Conservation (phyloP, 1,284 basidiomycete genomes). For the Amylostereum chailletii region DNA sequence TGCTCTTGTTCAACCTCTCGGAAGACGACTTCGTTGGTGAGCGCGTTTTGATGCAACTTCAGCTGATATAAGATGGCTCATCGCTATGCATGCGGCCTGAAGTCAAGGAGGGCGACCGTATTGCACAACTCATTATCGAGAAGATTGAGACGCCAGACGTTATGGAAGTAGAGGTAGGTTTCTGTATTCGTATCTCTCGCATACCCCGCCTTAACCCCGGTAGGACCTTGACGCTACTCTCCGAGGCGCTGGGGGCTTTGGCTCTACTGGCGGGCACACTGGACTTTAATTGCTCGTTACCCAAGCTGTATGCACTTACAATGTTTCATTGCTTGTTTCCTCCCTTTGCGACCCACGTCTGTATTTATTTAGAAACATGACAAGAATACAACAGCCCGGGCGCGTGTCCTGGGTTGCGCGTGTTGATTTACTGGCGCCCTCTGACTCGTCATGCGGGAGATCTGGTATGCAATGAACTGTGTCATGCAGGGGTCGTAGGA, state of each 20-base stretch:
- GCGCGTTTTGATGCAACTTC: constrained; percentile 13
- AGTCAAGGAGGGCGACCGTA: constrained; percentile 88
- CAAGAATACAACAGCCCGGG: too few relatives aligned
- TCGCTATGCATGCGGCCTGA: neutral
- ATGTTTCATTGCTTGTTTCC: too few relatives aligned
- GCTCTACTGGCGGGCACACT: constrained; percentile 84
- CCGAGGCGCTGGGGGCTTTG: constrained; percentile 86
- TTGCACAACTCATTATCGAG: constrained; percentile 94
- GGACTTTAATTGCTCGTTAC: constrained; percentile 23
- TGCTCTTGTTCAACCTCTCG: constrained; percentile 91
- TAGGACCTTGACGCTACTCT: constrained; percentile 79
- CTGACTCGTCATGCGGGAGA: too few relatives aligned
- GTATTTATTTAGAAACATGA: too few relatives aligned
- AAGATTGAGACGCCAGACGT: constrained; percentile 83
- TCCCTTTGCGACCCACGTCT: too few relatives aligned
- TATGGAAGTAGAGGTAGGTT: constrained; percentile 73
- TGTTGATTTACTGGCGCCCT: too few relatives aligned
- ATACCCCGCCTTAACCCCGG: constrained; percentile 6
- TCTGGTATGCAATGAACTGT: too few relatives aligned
- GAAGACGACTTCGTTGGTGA: constrained; percentile 82
- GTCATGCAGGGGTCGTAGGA: too few relatives aligned
- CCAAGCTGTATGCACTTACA: constrained; percentile 3
- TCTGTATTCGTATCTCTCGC: constrained; percentile 1
- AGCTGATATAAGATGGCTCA: too few relatives aligned
- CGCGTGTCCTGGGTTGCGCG: too few relatives aligned